phyloP scores from a whole-genome alignment of 2,329 filamentous ascomycete species.

The Thelonectria blattea region DNA sequence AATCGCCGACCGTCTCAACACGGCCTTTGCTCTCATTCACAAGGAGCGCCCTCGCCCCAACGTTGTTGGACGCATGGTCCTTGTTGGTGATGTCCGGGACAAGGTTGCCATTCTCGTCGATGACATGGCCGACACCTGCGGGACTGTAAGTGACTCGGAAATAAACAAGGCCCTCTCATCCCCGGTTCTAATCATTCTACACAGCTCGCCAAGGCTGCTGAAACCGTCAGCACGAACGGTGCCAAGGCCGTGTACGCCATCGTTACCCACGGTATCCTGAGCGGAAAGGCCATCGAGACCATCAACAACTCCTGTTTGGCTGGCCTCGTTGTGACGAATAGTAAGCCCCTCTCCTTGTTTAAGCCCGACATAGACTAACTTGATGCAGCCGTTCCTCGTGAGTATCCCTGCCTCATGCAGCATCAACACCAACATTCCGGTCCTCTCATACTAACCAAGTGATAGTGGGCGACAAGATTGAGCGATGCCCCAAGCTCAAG shows the following conservation, averaged over 20 bases:
- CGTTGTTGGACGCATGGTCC: constrained; percentile 87
- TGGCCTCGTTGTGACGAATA: constrained; percentile 89
- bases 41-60: constrained; percentile 89
- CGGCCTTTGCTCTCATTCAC: constrained; percentile 93
- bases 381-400: constrained; percentile 45
- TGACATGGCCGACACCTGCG: constrained; percentile 97
- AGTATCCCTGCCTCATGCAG: constrained; percentile 13
- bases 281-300: constrained; percentile 85
- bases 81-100: constrained; percentile 92
- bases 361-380: constrained; percentile 31
- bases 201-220: constrained; percentile 77
- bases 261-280: constrained; percentile 92
- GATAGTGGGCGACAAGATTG: constrained; percentile 75
- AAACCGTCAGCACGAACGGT: constrained; percentile 85
- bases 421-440: neutral
- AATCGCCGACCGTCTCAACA: constrained; percentile 89
- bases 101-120: constrained; percentile 96
- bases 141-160: constrained; percentile 58
- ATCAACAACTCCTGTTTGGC: constrained; percentile 79
- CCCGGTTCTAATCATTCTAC: constrained; percentile 15
- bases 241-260: constrained; percentile 91
- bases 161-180: neutral
- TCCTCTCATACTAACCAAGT: neutral
- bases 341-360: constrained; percentile 40
- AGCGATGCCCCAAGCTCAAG: constrained; percentile 78